phyloP scores from a whole-genome alignment of 2,329 filamentous ascomycete species.

The Aulographum hederae region DNA sequence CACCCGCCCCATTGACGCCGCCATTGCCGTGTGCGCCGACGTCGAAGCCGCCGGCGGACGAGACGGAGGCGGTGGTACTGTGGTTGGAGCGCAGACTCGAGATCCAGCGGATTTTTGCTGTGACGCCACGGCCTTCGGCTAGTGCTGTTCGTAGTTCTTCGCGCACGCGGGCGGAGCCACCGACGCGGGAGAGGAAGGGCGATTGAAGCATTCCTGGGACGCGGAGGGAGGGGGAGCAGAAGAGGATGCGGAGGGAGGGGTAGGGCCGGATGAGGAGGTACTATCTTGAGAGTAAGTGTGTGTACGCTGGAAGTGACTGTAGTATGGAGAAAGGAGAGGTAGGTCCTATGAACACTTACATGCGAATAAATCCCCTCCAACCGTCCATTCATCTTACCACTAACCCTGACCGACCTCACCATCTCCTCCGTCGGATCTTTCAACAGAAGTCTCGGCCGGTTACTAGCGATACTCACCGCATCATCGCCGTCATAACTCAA shows the following conservation, averaged over 20 bases:
- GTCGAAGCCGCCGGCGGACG: too few species aligned
- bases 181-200: slow-evolving; percentile 28
- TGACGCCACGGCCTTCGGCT: slow-evolving; percentile 49
- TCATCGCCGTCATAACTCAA: slow-evolving; percentile 20
- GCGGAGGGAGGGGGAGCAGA: slow-evolving; percentile 29
- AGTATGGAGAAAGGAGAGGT: too few species aligned
- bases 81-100: slow-evolving; percentile 6
- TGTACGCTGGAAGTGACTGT: neutral
- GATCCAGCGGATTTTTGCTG: slow-evolving; percentile 57
- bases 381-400: slow-evolving; percentile 14
- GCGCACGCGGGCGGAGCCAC: slow-evolving; percentile 31
- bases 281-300: slow-evolving; percentile 11
- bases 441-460: slow-evolving; percentile 27
- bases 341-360: slow-evolving; percentile 19
- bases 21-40: slow-evolving; percentile 8
- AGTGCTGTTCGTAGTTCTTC: slow-evolving; percentile 41
- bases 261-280: slow-evolving; percentile 29
- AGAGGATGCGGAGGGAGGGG: slow-evolving; percentile 30
- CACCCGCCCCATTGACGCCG: neutral
- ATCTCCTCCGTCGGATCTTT: slow-evolving; percentile 24
- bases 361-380: slow-evolving; percentile 38
- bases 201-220: slow-evolving; percentile 31
- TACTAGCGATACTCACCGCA: slow-evolving; percentile 9
- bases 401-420: slow-evolving; percentile 12
- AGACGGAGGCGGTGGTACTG: too few species aligned